Conservation (phyloP, 2,329 filamentous ascomycete genomes). For the Fusarium pseudoanthophilum region DNA sequence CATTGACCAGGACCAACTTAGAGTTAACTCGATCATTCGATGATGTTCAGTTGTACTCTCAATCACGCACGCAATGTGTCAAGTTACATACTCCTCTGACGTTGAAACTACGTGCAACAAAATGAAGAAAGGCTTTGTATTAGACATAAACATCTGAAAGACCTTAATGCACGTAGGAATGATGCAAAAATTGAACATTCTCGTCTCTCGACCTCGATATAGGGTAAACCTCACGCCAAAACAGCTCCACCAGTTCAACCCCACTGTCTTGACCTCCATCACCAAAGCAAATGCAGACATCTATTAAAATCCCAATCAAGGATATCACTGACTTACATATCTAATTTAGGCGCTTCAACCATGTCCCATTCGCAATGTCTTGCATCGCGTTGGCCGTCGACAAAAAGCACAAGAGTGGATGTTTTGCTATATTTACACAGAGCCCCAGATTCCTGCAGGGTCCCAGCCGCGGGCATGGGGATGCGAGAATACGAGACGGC, state of each 20-base stretch:
- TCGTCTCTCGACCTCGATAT: neutral
- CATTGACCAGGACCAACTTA: rapidly evolving
- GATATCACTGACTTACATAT: neutral
- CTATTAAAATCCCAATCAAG: neutral
- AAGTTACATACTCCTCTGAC: neutral
- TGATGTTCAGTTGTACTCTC: rapidly evolving
- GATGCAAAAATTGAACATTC: neutral
- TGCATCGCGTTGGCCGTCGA: conserved; percentile 1
- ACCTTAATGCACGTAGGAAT: rapidly evolving
- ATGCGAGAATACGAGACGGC: conserved; percentile 35
- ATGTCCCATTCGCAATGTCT: neutral
- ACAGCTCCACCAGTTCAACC: neutral
- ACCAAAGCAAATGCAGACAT: neutral
- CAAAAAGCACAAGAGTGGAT: conserved; percentile 12
- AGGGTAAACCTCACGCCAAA: neutral
- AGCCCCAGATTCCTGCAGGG: conserved; percentile 22
- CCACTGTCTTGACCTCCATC: neutral
- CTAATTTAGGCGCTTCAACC: neutral
- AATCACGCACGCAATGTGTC: neutral
- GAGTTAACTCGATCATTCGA: rapidly evolving
- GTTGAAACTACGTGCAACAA: neutral
- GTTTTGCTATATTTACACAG: conserved; percentile 31
- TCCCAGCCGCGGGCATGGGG: neutral
- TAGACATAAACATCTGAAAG: rapidly evolving
- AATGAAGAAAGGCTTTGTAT: neutral